Percentiles rank a stretch among this genome's conserved stretches.
These are phyloP conservation scores for Stephania yunnanensis DNA, from an alignment of 164 flowering plant genomes.

Conservation along the genomic window DNA sequence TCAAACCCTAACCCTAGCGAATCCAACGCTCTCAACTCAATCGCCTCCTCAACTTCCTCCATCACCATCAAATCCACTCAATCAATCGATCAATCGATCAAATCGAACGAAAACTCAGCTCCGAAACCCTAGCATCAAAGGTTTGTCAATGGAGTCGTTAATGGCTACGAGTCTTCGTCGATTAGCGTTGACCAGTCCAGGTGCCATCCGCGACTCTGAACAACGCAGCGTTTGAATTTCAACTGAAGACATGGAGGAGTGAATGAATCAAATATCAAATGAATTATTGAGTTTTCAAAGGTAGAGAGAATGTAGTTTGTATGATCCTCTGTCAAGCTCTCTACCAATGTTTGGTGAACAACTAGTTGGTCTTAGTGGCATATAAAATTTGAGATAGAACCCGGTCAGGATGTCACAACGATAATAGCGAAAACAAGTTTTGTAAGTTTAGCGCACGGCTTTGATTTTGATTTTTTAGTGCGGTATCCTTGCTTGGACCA, in stretches of 20 bases:
- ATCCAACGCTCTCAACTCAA: slow-evolving; percentile 50
- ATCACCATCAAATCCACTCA: neutral
- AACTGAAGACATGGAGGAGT: neutral
- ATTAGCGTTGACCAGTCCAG: neutral
- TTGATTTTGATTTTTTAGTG: no score
- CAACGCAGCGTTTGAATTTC: slow-evolving; percentile 4
- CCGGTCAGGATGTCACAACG: no score
- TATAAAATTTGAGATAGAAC: no score
- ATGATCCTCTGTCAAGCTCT: no score
- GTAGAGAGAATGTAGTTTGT: no score
- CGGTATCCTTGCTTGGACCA: no score
- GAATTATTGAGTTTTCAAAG: no score
- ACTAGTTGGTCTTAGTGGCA: no score
- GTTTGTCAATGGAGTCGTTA: neutral
- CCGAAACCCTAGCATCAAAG: slow-evolving; percentile 6
- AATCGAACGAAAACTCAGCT: neutral
- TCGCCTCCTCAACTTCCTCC: slow-evolving; percentile 17
- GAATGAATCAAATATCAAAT: no score
- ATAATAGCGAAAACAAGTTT: no score
- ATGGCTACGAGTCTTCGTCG: slow-evolving; percentile 11
- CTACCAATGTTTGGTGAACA: no score
- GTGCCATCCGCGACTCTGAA: slow-evolving; percentile 9
- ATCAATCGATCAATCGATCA: neutral
- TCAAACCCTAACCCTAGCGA: slow-evolving; percentile 75
- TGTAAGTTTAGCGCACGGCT: no score